Evolutionary conservation across 116 monocot genomes (phyloP).

Genomic region (Posidonia oceanica): DNA sequence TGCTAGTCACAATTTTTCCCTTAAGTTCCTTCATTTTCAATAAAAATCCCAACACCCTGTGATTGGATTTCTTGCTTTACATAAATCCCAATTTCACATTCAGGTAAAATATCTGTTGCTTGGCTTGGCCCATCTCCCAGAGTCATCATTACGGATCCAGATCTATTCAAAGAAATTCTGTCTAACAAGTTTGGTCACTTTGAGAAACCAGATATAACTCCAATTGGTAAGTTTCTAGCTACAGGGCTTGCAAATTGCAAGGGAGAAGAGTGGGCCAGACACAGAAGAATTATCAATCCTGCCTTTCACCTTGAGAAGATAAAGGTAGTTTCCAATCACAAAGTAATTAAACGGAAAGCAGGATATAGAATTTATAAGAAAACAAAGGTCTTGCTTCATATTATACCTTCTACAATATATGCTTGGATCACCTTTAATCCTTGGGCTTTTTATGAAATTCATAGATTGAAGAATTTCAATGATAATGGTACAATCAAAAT

Average conservation of each 20-base stretch:
- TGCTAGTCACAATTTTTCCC: too few relatives aligned
- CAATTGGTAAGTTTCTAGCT: neutral
- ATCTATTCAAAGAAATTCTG: constrained; percentile 22
- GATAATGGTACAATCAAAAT: too few relatives aligned
- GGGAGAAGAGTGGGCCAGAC: constrained; percentile 41
- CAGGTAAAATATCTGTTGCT: constrained; percentile 6
- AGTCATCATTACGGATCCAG: constrained; percentile 18
- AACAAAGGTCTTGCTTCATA: too few relatives aligned
- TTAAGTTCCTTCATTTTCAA: too few relatives aligned
- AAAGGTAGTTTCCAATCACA: constrained; percentile 20
- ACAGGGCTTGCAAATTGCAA: constrained; percentile 12
- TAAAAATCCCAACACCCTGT: too few relatives aligned
- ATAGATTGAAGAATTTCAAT: too few relatives aligned
- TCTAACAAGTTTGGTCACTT: constrained; percentile 22
- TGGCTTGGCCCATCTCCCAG: constrained; percentile 34
- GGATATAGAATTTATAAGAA: too few relatives aligned
- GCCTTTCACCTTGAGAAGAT: constrained; percentile 41
- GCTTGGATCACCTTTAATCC: too few relatives aligned
- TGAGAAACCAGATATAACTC: constrained; percentile 3
- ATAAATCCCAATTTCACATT: neutral
- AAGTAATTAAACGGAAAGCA: too few relatives aligned
- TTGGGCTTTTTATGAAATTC: too few relatives aligned
- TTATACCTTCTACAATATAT: too few relatives aligned
- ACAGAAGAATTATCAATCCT: constrained; percentile 37
- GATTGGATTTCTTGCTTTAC: too few relatives aligned